A percentile compares a stretch with the other conserved stretches of the same genome.
These are phyloP conservation scores for Ustilago cynodontis DNA, from an alignment of 1,284 basidiomycete species.

Conservation along the genomic window DNA sequence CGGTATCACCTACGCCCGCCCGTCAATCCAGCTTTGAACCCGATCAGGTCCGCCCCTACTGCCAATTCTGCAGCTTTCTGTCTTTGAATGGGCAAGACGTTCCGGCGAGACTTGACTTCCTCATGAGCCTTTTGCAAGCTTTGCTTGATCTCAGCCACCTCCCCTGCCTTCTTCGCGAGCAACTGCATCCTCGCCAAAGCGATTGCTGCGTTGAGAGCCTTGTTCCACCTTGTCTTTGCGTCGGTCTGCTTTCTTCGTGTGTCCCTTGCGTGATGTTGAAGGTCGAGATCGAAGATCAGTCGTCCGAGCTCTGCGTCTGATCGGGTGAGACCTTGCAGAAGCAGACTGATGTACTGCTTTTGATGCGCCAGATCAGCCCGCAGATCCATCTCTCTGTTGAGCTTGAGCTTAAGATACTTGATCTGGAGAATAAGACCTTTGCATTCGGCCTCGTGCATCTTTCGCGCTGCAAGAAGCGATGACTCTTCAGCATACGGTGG, in stretches of 20 bases:
- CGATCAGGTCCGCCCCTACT: not conserved
- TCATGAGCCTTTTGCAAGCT: slow-evolving; percentile 35
- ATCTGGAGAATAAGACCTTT: slow-evolving; percentile 90
- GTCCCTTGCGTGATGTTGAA: slow-evolving; percentile 16
- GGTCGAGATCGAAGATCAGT: slow-evolving; percentile 41
- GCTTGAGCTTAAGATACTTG: slow-evolving; percentile 90
- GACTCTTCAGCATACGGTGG: slow-evolving; percentile 29
- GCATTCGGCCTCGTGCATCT: slow-evolving; percentile 82
- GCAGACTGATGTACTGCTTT: slow-evolving; percentile 73
- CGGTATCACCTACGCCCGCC: too few relatives aligned
- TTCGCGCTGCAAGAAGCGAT: slow-evolving; percentile 20
- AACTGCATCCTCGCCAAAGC: slow-evolving; percentile 37
- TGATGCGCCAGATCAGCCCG: slow-evolving; percentile 85
- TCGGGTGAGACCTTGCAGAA: slow-evolving; percentile 32
- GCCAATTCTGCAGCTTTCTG: slow-evolving; percentile 5
- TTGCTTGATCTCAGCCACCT: slow-evolving; percentile 22
- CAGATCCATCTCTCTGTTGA: slow-evolving; percentile 84
- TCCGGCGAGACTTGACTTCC: slow-evolving; percentile 28
- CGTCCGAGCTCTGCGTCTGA: slow-evolving; percentile 29
- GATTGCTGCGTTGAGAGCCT: slow-evolving; percentile 25
- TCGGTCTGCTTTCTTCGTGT: slow-evolving; percentile 8
- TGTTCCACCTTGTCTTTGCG: slow-evolving; percentile 28
- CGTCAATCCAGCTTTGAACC: slow-evolving; percentile 10
- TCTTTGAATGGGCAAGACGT: not conserved
- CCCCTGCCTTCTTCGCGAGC: slow-evolving; percentile 18